A percentile compares a stretch with the other conserved stretches of the same genome.
phyloP scores from a whole-genome alignment of 2,329 filamentous ascomycete genomes.

The Gaeumannomyces tritici region DNA sequence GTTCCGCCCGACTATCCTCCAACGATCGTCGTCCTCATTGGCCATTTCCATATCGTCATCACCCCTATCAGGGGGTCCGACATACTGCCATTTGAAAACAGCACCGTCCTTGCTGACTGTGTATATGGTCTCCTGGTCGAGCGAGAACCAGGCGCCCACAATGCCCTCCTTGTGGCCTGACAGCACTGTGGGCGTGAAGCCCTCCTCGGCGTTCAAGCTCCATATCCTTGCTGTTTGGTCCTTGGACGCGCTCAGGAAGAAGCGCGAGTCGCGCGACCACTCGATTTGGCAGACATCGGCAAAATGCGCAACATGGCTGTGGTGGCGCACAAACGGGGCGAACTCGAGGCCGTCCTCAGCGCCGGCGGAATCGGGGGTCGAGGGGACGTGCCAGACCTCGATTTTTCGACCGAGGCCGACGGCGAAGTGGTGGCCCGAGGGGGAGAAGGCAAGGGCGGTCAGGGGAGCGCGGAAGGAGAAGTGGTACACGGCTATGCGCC shows the following conservation, averaged over 20 bases:
- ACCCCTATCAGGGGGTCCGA: constrained; percentile 43
- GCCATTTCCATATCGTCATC: constrained; percentile 51
- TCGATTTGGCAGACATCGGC: constrained; percentile 78
- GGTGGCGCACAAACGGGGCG: constrained; percentile 84
- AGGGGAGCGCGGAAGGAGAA: constrained; percentile 88
- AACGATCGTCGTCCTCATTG: constrained; percentile 60
- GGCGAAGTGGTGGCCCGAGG: constrained; percentile 83
- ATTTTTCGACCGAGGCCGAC: constrained; percentile 79
- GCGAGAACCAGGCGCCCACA: constrained; percentile 92
- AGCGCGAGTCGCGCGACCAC: constrained; percentile 93
- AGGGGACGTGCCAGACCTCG: constrained; percentile 94
- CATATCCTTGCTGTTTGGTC: constrained; percentile 91
- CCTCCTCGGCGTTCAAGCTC: constrained; percentile 80
- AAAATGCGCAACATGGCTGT: constrained; percentile 80
- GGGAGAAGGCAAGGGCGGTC: constrained; percentile 80
- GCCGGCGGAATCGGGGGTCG: constrained; percentile 68
- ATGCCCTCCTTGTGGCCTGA: constrained; percentile 87
- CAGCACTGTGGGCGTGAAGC: constrained; percentile 81
- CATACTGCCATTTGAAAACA: constrained; percentile 87
- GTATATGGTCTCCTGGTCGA: constrained; percentile 90
- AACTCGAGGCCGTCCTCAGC: constrained; percentile 69
- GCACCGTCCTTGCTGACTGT: constrained; percentile 97
- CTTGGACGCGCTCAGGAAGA: constrained; percentile 86
- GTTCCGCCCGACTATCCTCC: constrained; percentile 84
- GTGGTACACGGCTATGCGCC: constrained; percentile 81